phyloP scores from a whole-genome alignment of 2,329 filamentous ascomycete genomes.

The Cladophialophora yegresii region DNA sequence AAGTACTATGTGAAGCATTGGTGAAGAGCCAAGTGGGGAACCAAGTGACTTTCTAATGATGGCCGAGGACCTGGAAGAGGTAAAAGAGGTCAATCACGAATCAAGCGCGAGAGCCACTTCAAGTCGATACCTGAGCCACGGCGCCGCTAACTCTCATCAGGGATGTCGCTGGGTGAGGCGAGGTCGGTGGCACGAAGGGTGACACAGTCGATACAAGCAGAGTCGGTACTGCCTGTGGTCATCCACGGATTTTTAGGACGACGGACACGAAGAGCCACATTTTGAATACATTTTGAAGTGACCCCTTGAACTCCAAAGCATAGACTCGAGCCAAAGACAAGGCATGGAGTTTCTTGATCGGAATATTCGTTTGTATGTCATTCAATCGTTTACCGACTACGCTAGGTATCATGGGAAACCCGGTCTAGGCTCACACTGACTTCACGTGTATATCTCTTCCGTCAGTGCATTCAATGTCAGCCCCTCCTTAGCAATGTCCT shows the following conservation, averaged over 20 bases:
- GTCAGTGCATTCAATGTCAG: conserved; percentile 71
- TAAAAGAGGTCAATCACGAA: background rate
- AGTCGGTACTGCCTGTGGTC: background rate
- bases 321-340: background rate
- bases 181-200: background rate
- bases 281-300: background rate
- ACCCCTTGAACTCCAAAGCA: background rate
- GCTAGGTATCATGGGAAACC: background rate
- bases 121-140: background rate
- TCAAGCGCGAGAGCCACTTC: background rate
- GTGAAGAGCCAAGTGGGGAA: background rate
- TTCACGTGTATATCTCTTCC: conserved; percentile 68
- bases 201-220: background rate
- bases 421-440: background rate
- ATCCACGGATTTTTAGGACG: background rate
- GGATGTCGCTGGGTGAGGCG: too few relatives aligned
- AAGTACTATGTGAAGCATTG: background rate
- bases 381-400: background rate
- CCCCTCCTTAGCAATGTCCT: conserved; percentile 84
- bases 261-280: background rate
- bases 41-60: background rate
- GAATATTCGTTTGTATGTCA: background rate
- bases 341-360: background rate
- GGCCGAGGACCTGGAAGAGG: background rate
- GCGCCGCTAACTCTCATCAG: background rate